phyloP scores from a whole-genome alignment of 768 basidiomycete genomes.

The Tephrocybe sp. region DNA sequence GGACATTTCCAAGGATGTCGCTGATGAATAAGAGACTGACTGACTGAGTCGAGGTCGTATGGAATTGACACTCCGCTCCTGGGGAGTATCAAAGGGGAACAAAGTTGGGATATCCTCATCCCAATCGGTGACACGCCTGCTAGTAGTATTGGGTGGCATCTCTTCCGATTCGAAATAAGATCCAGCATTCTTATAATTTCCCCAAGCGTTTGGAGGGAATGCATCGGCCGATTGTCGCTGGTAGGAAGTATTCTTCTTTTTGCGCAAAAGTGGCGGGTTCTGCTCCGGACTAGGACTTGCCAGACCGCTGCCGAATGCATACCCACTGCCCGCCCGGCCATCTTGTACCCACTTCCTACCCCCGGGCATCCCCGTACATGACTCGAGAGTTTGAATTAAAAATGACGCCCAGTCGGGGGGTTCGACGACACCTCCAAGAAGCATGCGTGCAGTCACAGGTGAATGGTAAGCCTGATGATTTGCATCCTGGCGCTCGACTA shows the following conservation, averaged over 20 bases:
- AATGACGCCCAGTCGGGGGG: conserved; percentile 78
- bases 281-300: conserved; percentile 38
- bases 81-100: conserved; percentile 40
- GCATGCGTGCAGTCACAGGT: conserved; percentile 72
- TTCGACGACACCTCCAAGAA: conserved; percentile 76
- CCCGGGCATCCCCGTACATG: conserved; percentile 66
- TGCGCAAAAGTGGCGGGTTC: conserved; percentile 38
- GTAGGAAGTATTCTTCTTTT: conserved; percentile 42
- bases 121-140: conserved; percentile 28
- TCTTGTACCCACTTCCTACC: conserved; percentile 69
- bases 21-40: conserved; percentile 26
- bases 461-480: conserved; percentile 80
- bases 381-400: conserved; percentile 73
- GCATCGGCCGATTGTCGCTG: conserved; percentile 21
- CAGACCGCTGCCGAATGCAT: conserved; percentile 62
- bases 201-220: conserved; percentile 73
- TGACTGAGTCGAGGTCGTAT: conserved; percentile 25
- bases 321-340: conserved; percentile 35
- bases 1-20: conserved; percentile 8
- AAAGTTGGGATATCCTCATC: conserved; percentile 25
- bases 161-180: conserved; percentile 51
- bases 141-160: conserved; percentile 19
- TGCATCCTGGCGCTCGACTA: conserved; percentile 92
- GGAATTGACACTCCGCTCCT: conserved; percentile 43
- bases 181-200: conserved; percentile 42